These are phyloP conservation scores for Nigrospora sphaerica DNA, from an alignment of 2,329 filamentous ascomycete species.

Conservation along the genomic window DNA sequence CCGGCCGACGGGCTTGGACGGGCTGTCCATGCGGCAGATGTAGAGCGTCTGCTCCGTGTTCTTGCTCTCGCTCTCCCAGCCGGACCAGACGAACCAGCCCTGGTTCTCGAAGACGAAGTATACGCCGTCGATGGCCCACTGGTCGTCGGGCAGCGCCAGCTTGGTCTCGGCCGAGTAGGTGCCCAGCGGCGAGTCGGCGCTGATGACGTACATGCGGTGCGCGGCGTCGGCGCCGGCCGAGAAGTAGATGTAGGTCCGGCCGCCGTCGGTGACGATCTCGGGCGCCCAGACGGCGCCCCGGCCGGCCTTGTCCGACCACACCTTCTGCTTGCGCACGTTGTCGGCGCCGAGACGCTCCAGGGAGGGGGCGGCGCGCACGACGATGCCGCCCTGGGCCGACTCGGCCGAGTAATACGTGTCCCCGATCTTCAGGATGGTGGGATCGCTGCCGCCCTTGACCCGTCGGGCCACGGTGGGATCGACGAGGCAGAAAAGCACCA, in stretches of 20 bases:
- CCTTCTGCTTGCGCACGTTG: slow-evolving; percentile 3
- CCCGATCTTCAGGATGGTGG: slow-evolving; percentile 10
- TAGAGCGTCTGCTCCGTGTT: slow-evolving; percentile 13
- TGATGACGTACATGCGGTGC: slow-evolving; percentile 18
- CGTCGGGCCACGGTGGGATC: slow-evolving; percentile 3
- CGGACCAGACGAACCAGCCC: slow-evolving; percentile 17
- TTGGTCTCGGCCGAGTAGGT: slow-evolving; percentile 10
- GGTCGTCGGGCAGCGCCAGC: slow-evolving; percentile 12
- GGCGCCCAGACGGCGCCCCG: slow-evolving; percentile 13
- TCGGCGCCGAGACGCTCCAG: slow-evolving; percentile 8
- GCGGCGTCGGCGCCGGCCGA: slow-evolving; percentile 6
- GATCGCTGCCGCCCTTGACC: slow-evolving; percentile 11
- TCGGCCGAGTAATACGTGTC: slow-evolving; percentile 14
- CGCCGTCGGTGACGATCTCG: slow-evolving; percentile 10
- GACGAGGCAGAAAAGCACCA: slow-evolving; percentile 2
- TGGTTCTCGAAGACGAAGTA: slow-evolving; percentile 10
- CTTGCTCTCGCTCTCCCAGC: slow-evolving; percentile 7
- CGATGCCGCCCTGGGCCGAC: slow-evolving; percentile 11
- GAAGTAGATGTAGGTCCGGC: slow-evolving; percentile 13
- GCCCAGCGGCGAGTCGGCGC: slow-evolving; percentile 9
- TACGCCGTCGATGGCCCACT: slow-evolving; percentile 17
- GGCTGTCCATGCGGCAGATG: slow-evolving; percentile 14
- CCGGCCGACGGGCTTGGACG: slow-evolving; percentile 7
- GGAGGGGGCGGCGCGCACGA: slow-evolving; percentile 9
- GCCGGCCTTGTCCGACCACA: slow-evolving; percentile 9